Percentiles rank a stretch among this genome's conserved stretches.
phyloP scores from a whole-genome alignment of 805 yeast genomes.

The Metschnikowia continentalis region DNA sequence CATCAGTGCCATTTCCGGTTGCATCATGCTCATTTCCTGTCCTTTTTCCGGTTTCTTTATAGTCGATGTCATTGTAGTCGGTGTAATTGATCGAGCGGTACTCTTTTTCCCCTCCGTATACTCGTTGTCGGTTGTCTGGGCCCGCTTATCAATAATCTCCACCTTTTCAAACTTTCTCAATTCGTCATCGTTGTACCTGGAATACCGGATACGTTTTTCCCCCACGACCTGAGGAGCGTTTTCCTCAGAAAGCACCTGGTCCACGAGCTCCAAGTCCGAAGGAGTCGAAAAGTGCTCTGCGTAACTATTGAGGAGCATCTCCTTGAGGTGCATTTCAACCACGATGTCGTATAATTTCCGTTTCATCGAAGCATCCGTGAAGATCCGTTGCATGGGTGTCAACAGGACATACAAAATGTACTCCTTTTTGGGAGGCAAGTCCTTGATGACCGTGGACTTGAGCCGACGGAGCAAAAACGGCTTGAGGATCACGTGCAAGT shows the following conservation, averaged over 20 bases:
- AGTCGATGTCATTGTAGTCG: too few species aligned
- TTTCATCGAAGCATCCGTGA: conserved; percentile 53
- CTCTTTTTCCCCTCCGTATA: neutral
- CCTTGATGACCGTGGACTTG: conserved; percentile 62
- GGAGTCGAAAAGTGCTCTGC: conserved; percentile 14
- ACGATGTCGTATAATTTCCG: conserved; percentile 43
- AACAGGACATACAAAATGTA: conserved; percentile 73
- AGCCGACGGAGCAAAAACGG: conserved; percentile 84
- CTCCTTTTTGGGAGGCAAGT: conserved; percentile 86
- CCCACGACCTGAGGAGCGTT: conserved; percentile 7
- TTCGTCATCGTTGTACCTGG: conserved; percentile 1
- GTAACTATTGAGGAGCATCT: conserved; percentile 45
- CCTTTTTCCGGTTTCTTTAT: too few species aligned
- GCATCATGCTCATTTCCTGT: too few species aligned
- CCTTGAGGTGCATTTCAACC: conserved; percentile 45
- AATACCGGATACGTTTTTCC: neutral
- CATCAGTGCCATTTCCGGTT: too few species aligned
- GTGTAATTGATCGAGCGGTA: neutral
- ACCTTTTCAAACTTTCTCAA: neutral
- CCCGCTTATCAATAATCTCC: neutral
- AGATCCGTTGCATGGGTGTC: conserved; percentile 56
- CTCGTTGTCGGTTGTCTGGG: neutral
- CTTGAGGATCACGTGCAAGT: conserved; percentile 79
- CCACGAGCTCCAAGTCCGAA: conserved; percentile 27
- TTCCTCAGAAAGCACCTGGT: conserved; percentile 40